phyloP scores from a whole-genome alignment of 2,329 filamentous ascomycete genomes.

The Penicillium italicum region DNA sequence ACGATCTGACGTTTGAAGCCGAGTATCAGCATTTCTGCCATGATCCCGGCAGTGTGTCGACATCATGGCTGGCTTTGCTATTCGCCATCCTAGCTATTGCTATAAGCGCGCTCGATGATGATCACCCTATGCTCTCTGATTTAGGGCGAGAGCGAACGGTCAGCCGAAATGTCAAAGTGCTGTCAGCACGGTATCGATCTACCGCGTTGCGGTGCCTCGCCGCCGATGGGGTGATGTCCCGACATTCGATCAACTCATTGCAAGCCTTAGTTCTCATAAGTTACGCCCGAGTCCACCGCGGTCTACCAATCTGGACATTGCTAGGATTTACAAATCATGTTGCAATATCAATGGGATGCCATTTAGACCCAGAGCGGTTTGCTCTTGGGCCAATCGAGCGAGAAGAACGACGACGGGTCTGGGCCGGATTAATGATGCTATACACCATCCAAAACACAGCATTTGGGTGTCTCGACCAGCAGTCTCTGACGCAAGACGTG shows the following conservation, averaged over 20 bases:
- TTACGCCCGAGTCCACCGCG: slow-evolving; percentile 38
- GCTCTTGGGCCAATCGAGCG: slow-evolving; percentile 34
- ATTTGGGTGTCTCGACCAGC: slow-evolving; percentile 35
- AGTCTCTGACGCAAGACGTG: slow-evolving; percentile 28
- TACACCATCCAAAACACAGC: slow-evolving; percentile 40
- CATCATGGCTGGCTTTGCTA: slow-evolving; percentile 40
- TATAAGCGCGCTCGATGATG: slow-evolving; percentile 37
- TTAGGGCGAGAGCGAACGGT: slow-evolving; percentile 37
- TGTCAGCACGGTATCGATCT: slow-evolving; percentile 38
- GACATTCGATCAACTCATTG: slow-evolving; percentile 40
- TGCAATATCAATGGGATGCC: slow-evolving; percentile 42
- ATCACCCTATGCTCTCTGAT: slow-evolving; percentile 36
- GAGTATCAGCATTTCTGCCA: slow-evolving; percentile 40
- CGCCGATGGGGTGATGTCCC: slow-evolving; percentile 38
- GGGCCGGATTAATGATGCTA: slow-evolving; percentile 42
- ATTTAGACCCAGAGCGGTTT: slow-evolving; percentile 41
- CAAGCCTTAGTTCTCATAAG: slow-evolving; percentile 41
- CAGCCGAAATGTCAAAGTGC: slow-evolving; percentile 35
- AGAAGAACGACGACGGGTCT: slow-evolving; percentile 40
- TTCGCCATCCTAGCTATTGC: slow-evolving; percentile 41
- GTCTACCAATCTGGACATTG: slow-evolving; percentile 39
- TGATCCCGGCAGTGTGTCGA: slow-evolving; percentile 34
- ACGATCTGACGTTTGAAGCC: slow-evolving; percentile 40
- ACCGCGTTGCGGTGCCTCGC: slow-evolving; percentile 39
- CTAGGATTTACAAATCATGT: slow-evolving; percentile 41